Conservation (phyloP, 2,329 filamentous ascomycete genomes). For the Colletotrichum nymphaeae region DNA sequence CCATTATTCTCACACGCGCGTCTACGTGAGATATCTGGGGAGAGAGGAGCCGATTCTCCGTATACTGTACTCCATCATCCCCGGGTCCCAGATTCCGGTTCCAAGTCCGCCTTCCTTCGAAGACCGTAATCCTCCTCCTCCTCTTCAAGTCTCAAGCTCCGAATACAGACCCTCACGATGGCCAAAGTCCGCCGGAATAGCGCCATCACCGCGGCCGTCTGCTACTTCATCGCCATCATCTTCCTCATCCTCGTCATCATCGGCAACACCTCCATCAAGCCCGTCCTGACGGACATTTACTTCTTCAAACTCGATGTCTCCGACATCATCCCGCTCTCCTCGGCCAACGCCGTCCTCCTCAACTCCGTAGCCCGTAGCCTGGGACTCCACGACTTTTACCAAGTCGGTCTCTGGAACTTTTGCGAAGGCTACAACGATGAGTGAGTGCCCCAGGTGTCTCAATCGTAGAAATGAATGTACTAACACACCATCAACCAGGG, state of each 20-base stretch:
- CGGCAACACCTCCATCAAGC: conserved; percentile 75
- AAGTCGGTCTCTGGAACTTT: conserved; percentile 90
- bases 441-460: conserved; percentile 45
- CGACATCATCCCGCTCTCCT: conserved; percentile 81
- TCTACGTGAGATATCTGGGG: conserved; percentile 20
- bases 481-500: conserved; percentile 60
- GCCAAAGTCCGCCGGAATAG: conserved; percentile 69
- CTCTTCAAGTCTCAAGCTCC: background rate
- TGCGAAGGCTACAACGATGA: conserved; percentile 85
- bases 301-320: conserved; percentile 88
- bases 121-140: background rate
- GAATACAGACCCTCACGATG: conserved; percentile 4
- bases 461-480: conserved; percentile 44
- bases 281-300: conserved; percentile 77
- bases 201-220: conserved; percentile 72
- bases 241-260: conserved; percentile 85
- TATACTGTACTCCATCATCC: background rate
- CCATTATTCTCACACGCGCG: background rate
- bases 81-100: background rate
- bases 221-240: conserved; percentile 79
- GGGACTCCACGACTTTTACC: conserved; percentile 94
- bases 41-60: background rate
- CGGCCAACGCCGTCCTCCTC: conserved; percentile 76
- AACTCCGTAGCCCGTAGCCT: conserved; percentile 89
- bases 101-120: background rate